Evolutionary conservation across 2,329 filamentous ascomycete genomes (phyloP).

Genomic region (Xylariaceae sp.): DNA sequence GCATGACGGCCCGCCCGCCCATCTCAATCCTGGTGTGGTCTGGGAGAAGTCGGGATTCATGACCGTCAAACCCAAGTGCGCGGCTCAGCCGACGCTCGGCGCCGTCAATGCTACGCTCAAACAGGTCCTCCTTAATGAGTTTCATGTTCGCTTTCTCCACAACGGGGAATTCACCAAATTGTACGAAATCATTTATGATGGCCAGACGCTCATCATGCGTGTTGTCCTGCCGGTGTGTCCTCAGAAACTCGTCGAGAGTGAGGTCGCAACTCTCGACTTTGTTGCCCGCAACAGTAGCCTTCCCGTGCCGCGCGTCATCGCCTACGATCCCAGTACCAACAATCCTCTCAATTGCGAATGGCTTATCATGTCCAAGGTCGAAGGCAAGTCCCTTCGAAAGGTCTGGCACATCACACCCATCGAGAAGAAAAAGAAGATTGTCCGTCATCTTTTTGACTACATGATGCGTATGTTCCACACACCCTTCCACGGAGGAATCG

Average conservation of each 20-base stretch:
- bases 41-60: conserved; percentile 15
- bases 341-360: conserved; percentile 31
- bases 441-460: conserved; percentile 27
- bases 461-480: conserved; percentile 12
- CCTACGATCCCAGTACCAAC: conserved; percentile 21
- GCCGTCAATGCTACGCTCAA: conserved; percentile 25
- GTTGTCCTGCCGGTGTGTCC: conserved; percentile 27
- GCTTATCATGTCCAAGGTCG: conserved; percentile 29
- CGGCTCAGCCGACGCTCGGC: conserved; percentile 20
- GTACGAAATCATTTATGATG: conserved; percentile 22
- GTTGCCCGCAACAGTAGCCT: conserved; percentile 23
- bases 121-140: conserved; percentile 2
- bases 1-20: no score
- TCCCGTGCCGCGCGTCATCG: conserved; percentile 25
- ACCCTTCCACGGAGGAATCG: conserved; percentile 26
- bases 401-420: conserved; percentile 24
- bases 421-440: conserved; percentile 27
- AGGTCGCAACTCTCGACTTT: conserved; percentile 31
- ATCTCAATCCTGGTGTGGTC: conserved; percentile 12
- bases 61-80: conserved; percentile 18
- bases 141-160: conserved; percentile 18
- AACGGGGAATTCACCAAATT: conserved; percentile 25
- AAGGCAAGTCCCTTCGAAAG: conserved; percentile 26
- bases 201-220: conserved; percentile 32
- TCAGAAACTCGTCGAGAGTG: conserved; percentile 27